A percentile compares a stretch with the other conserved stretches of the same genome.
These are phyloP conservation scores for Blepharisma stoltei DNA, from an alignment of 73 alveolate genomes.

Conservation along the genomic window DNA sequence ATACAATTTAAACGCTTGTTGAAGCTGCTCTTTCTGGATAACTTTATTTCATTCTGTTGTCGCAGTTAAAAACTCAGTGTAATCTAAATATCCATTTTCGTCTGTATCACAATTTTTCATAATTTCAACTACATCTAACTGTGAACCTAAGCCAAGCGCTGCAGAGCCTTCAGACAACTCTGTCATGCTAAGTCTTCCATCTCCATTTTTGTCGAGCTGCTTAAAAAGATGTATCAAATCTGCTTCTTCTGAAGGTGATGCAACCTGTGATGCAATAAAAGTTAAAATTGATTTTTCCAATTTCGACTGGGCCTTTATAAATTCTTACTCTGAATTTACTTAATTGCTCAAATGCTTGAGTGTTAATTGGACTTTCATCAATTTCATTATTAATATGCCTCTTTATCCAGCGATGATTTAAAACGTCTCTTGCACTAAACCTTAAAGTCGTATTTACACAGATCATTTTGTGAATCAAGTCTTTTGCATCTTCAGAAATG, in stretches of 20 bases:
- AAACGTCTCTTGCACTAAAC: slow-evolving; percentile 49
- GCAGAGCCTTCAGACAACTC: slow-evolving; percentile 57
- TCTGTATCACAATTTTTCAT: slow-evolving; percentile 48
- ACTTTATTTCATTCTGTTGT: slow-evolving; percentile 43
- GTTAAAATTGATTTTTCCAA: slow-evolving; percentile 45
- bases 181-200: slow-evolving; percentile 67
- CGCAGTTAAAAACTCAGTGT: slow-evolving; percentile 48
- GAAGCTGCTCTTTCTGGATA: slow-evolving; percentile 41
- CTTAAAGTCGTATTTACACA: slow-evolving; percentile 44
- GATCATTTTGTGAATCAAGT: slow-evolving; percentile 48
- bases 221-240: slow-evolving; percentile 57
- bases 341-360: slow-evolving; percentile 30
- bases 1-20: slow-evolving; percentile 44
- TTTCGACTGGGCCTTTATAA: slow-evolving; percentile 35
- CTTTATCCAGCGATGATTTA: slow-evolving; percentile 51
- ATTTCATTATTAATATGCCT: slow-evolving; percentile 25
- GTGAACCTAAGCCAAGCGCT: slow-evolving; percentile 28
- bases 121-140: slow-evolving; percentile 35
- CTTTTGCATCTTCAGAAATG: slow-evolving; percentile 52
- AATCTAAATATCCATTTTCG: slow-evolving; percentile 53
- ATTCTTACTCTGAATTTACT: slow-evolving; percentile 3
- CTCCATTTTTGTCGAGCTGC: slow-evolving; percentile 72
- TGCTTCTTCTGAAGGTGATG: slow-evolving; percentile 41
- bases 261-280: slow-evolving; percentile 42
- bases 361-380: slow-evolving; percentile 35